A percentile compares a stretch with the other conserved stretches of the same genome.
Evolutionary conservation across 2,329 filamentous ascomycete species (phyloP).

Genomic region (Fragosphaeria purpurea): DNA sequence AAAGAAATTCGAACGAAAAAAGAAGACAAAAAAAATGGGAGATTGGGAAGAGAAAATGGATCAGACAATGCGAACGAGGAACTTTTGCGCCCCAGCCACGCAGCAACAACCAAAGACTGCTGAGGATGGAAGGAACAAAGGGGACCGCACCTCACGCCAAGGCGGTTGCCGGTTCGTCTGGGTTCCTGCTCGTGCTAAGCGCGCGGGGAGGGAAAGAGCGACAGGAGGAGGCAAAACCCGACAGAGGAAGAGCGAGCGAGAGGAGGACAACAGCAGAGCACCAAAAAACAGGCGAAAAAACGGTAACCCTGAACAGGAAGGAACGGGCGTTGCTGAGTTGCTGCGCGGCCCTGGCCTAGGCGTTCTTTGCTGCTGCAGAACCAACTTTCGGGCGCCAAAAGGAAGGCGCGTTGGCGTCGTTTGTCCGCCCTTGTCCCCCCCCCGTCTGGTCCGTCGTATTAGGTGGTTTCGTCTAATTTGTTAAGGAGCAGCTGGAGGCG

Average conservation of each 20-base stretch:
- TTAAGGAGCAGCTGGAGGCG: too few species aligned
- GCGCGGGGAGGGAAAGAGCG: constrained; percentile 4
- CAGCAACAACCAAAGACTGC: too few species aligned
- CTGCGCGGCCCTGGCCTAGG: too few species aligned
- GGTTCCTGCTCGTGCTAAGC: constrained; percentile 8
- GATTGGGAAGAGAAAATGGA: too few species aligned
- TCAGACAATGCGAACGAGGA: not conserved
- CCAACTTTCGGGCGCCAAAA: too few species aligned
- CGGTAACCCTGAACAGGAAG: not conserved
- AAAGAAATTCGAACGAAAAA: not conserved
- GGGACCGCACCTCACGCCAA: not conserved
- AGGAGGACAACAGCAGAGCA: not conserved
- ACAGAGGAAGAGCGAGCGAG: not conserved
- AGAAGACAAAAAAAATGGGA: too few species aligned
- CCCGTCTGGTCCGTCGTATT: too few species aligned
- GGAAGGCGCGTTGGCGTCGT: too few species aligned
- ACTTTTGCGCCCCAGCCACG: not conserved
- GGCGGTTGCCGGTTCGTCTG: too few species aligned
- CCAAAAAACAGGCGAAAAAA: not conserved
- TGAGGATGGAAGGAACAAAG: constrained; percentile 1
- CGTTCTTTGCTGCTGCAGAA: too few species aligned
- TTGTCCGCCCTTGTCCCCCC: too few species aligned
- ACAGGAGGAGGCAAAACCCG: not conserved
- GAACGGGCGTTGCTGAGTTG: not conserved
- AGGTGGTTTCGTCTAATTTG: too few species aligned